Evolutionary conservation across 1,139 yeast genomes (phyloP).

Genomic region (Magnusiomyces paraingens): DNA sequence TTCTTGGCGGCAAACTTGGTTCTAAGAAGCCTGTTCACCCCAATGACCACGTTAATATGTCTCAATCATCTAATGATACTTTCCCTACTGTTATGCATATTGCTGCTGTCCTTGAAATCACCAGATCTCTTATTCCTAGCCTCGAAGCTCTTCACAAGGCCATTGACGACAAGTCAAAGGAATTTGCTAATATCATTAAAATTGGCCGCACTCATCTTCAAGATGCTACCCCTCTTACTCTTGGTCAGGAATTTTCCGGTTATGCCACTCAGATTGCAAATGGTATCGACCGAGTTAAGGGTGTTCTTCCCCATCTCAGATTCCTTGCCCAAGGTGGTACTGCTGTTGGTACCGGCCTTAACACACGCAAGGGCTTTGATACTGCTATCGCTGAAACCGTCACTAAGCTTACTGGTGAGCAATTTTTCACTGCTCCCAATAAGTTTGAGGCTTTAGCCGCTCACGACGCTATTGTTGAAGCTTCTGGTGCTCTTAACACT

Average conservation of each 20-base stretch:
- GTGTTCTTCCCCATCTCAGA: slow-evolving; percentile 65
- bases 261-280: slow-evolving; percentile 88
- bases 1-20: slow-evolving; percentile 87
- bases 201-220: slow-evolving; percentile 98
- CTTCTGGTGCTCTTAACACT: slow-evolving; percentile 94
- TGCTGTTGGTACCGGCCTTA: slow-evolving; percentile 97
- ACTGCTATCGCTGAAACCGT: slow-evolving; percentile 75
- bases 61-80: slow-evolving; percentile 96
- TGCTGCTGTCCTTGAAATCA: slow-evolving; percentile 91
- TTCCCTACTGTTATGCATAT: slow-evolving; percentile 99
- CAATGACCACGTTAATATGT: slow-evolving; percentile 97
- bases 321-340: slow-evolving; percentile 98
- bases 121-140: slow-evolving; percentile 68
- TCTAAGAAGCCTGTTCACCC: slow-evolving; percentile 95
- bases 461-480: slow-evolving; percentile 96
- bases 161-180: slow-evolving; percentile 66
- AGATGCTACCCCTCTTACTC: slow-evolving; percentile 96
- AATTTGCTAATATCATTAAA: slow-evolving; percentile 83
- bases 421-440: slow-evolving; percentile 93
- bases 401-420: slow-evolving; percentile 75
- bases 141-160: slow-evolving; percentile 71
- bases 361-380: slow-evolving; percentile 88
- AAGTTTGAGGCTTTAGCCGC: slow-evolving; percentile 99
- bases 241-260: slow-evolving; percentile 97
- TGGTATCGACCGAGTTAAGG: slow-evolving; percentile 83